phyloP scores from a whole-genome alignment of 2,329 filamentous ascomycete genomes.

The Ascochyta pisi region DNA sequence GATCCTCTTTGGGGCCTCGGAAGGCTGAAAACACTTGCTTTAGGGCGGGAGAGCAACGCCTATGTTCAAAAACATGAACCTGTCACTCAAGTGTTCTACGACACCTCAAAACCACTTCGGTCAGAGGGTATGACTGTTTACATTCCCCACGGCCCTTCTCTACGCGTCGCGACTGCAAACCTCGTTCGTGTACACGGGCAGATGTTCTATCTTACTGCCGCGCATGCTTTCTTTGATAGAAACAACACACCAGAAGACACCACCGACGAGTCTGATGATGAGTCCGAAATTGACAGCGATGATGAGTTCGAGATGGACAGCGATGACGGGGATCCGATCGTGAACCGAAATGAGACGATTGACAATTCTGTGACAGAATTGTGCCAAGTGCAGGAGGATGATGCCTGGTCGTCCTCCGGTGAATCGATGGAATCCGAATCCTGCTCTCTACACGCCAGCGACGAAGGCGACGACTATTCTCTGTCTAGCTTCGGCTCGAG shows the following conservation, averaged over 20 bases:
- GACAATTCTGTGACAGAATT: no score
- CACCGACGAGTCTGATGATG: slow-evolving; percentile 3
- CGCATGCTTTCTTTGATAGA: slow-evolving; percentile 14
- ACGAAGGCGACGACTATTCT: no score
- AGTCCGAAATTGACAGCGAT: slow-evolving; percentile 12
- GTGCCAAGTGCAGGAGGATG: no score
- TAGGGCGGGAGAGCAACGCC: no score
- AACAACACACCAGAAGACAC: neutral
- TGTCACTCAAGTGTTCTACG: neutral
- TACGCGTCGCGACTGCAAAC: slow-evolving; percentile 8
- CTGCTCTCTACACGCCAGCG: no score
- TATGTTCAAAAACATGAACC: no score
- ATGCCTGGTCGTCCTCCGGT: no score
- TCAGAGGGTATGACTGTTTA: neutral
- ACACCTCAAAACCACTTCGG: neutral
- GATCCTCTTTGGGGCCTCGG: neutral
- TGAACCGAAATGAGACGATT: no score
- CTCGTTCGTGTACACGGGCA: slow-evolving; percentile 4
- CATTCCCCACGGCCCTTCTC: neutral
- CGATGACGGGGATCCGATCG: neutral
- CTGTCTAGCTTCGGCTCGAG: no score
- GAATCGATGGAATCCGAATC: no score
- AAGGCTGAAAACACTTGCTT: neutral
- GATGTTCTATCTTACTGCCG: slow-evolving; percentile 7
- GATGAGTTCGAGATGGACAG: slow-evolving; percentile 17